Base-by-base conservation (phyloP, 257 asterid genomes). In the Echium plantagineum region DNA sequence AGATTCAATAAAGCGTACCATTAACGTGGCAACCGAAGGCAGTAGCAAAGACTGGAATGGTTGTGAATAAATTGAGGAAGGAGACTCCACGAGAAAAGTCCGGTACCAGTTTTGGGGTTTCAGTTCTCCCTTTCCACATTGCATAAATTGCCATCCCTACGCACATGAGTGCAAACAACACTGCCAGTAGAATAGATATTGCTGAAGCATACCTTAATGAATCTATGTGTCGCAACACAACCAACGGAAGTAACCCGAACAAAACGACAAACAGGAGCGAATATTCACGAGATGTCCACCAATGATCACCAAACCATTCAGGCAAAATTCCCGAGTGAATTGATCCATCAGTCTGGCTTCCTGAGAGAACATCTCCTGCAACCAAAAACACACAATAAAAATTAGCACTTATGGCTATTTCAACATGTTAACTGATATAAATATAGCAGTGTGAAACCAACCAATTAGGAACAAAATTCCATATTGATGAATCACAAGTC, bases 1-100 rank as follows among this genome's bases (percentile, higher is more conserved):
- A 66, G 51, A 1, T 35, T 18, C 2, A 19, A 56, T 57, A 6
- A 5, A 56, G 10, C 81, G 66, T 79, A 88, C 98, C 86, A 66
- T 82, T 91, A 47, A 84, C 96, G 69, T 91, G 96, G 74, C 96
- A 91, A 69, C 94, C 98, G 30, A 91, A 88, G 68, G 95, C 96
- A 21, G 96, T 88, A 46, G 94, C 95, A 72, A 91, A 80, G 57
- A 91, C 83, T 3, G 96, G 98, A 74, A 91, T 79, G 19, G 98
- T 83, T 13, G 98, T 91, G 79, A 91, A 88, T 47, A 88, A 90
- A 52, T 76, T 76, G 67, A 80, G 65, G 55, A 63, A 67, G 1
- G 95, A 77, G 54, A 78, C 72, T 19, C 88, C 94, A 59, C 70
- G 72, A 13, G 74, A 28, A 61, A 91, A 78, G 66, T 91, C 90